These are phyloP conservation scores for Tuber borchii DNA, from an alignment of 495 filamentous ascomycete species.

Conservation along the genomic window DNA sequence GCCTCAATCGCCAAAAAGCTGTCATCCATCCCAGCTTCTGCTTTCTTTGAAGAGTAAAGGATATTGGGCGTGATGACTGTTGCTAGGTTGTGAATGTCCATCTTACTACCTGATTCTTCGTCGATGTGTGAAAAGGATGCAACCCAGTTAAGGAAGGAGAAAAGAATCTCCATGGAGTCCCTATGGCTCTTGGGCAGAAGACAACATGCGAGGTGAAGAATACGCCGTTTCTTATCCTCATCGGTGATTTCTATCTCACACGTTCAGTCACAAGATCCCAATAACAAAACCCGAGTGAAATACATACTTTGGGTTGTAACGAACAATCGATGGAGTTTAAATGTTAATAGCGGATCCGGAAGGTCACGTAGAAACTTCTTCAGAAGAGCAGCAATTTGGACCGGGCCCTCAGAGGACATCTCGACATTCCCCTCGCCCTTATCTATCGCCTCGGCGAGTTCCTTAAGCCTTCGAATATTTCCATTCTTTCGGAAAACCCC, in stretches of 20 bases:
- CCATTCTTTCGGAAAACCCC: slow-evolving; percentile 99
- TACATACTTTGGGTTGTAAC: slow-evolving; percentile 75
- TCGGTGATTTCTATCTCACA: slow-evolving; percentile 63
- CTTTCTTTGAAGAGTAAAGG: slow-evolving; percentile 62
- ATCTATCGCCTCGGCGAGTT: slow-evolving; percentile 76
- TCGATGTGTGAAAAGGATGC: slow-evolving; percentile 96
- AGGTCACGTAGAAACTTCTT: slow-evolving; percentile 95
- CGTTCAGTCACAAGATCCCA: neutral
- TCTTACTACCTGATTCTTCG: slow-evolving; percentile 85
- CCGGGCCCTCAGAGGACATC: slow-evolving; percentile 73
- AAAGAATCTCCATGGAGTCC: slow-evolving; percentile 90
- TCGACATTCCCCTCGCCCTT: slow-evolving; percentile 71
- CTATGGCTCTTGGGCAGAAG: slow-evolving; percentile 86
- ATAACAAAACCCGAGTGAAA: slow-evolving; percentile 2
- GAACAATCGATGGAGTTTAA: slow-evolving; percentile 88
- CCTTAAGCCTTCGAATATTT: slow-evolving; percentile 84
- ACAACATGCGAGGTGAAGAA: slow-evolving; percentile 89
- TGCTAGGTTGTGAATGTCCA: slow-evolving; percentile 97
- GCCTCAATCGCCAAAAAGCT: slow-evolving; percentile 90
- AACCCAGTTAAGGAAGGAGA: slow-evolving; percentile 95
- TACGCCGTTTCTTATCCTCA: slow-evolving; percentile 69
- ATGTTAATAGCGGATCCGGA: slow-evolving; percentile 88
- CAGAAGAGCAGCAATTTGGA: slow-evolving; percentile 87
- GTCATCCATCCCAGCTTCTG: slow-evolving; percentile 62
- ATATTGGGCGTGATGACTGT: slow-evolving; percentile 98